A percentile compares a stretch with the other conserved stretches of the same genome.
Evolutionary conservation across 257 asterid species (phyloP).

Genomic region (Nicotiana tabacum): DNA sequence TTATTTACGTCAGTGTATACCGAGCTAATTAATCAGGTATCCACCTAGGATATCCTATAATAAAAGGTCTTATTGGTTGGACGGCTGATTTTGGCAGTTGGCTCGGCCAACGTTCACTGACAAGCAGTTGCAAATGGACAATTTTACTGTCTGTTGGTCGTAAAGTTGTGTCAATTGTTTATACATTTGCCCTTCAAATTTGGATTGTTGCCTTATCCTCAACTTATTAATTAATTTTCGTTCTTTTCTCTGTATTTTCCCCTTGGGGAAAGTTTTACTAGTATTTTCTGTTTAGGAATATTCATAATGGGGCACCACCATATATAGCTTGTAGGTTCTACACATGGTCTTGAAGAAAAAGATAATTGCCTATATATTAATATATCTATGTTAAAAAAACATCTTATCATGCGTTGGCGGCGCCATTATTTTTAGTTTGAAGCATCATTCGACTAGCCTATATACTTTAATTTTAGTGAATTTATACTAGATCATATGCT

Average conservation of each 20-base stretch:
- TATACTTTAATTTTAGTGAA: not conserved
- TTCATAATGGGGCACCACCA: conserved; percentile 7
- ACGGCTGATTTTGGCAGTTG: conserved; percentile 13
- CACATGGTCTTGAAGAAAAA: not conserved
- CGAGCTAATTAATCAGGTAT: not conserved
- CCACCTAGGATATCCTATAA: conserved; percentile 11
- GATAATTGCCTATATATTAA: not conserved
- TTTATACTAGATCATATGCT: not conserved
- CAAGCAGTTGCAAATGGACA: conserved; percentile 7
- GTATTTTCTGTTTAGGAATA: not conserved
- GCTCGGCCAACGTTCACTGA: not conserved
- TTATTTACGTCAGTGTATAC: not conserved
- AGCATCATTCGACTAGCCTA: not conserved
- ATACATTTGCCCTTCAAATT: not conserved
- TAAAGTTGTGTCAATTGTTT: not conserved
- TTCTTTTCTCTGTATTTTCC: not conserved
- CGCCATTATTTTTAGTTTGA: not conserved
- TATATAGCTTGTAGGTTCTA: not conserved
- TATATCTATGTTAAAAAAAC: not conserved
- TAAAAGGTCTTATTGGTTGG: not conserved
- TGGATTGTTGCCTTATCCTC: not conserved
- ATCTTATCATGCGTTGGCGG: conserved; percentile 20
- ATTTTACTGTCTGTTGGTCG: conserved; percentile 5
- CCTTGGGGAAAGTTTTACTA: not conserved
- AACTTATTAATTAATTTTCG: not conserved